These are phyloP conservation scores for Penicillium dipodomyicola DNA, from an alignment of 495 filamentous ascomycete genomes.

Conservation along the genomic window DNA sequence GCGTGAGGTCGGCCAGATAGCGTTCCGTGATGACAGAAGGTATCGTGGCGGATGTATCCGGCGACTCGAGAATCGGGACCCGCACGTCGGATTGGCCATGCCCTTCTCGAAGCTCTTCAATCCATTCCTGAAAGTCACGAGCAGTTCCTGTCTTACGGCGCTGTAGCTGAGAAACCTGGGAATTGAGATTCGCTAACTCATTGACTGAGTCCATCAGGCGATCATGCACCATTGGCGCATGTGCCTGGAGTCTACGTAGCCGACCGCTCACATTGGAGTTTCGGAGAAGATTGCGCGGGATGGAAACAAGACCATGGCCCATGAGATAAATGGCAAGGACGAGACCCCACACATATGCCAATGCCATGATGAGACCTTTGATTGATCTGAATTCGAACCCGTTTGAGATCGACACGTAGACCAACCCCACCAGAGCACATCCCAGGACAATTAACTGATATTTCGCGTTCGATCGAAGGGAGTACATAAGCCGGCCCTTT, in stretches of 20 bases:
- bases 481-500: conserved; percentile 74
- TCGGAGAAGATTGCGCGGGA: conserved; percentile 75
- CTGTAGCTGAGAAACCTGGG: conserved; percentile 72
- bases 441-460: conserved; percentile 81
- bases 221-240: conserved; percentile 81
- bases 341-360: conserved; percentile 92
- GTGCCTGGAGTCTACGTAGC: conserved; percentile 68
- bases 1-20: conserved; percentile 85
- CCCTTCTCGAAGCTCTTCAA: conserved; percentile 82
- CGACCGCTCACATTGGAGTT: conserved; percentile 70
- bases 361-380: conserved; percentile 83
- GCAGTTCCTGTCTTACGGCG: conserved; percentile 82
- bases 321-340: conserved; percentile 91
- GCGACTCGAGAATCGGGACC: conserved; percentile 42
- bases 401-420: conserved; percentile 80
- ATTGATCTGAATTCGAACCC: conserved; percentile 63
- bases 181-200: conserved; percentile 76
- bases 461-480: conserved; percentile 77
- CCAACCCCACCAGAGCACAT: conserved; percentile 64
- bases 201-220: conserved; percentile 81
- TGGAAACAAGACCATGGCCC: conserved; percentile 92
- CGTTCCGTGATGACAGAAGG: conserved; percentile 89
- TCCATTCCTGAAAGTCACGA: conserved; percentile 84
- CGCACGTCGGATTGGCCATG: conserved; percentile 65
- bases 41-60: conserved; percentile 37